These are phyloP conservation scores for Boletus fagicola DNA, from an alignment of 768 basidiomycete genomes.

Conservation along the genomic window DNA sequence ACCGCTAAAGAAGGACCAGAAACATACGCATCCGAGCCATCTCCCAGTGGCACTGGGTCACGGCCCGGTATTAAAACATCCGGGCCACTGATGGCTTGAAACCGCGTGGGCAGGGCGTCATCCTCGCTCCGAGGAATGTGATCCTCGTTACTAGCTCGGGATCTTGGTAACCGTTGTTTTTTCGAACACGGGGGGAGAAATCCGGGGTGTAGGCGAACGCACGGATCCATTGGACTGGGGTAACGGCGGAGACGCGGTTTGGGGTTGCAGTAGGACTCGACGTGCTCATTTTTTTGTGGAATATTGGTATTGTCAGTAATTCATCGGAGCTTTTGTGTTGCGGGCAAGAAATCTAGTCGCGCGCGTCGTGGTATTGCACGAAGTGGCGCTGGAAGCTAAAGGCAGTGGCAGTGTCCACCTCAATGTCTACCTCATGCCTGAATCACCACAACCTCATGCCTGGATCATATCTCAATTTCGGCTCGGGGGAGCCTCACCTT, in stretches of 20 bases:
- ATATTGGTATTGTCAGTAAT: not conserved
- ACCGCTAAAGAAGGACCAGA: not conserved
- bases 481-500: too few species aligned
- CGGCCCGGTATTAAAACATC: not conserved
- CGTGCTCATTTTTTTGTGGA: not conserved
- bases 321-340: too few species aligned
- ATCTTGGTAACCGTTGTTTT: not conserved
- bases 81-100: not conserved
- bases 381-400: too few species aligned
- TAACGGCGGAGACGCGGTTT: not conserved
- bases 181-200: not conserved
- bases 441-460: too few species aligned
- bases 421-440: too few species aligned
- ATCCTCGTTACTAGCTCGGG: not conserved
- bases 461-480: too few species aligned
- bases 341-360: too few species aligned
- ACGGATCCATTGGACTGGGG: slow-evolving; percentile 9
- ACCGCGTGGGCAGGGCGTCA: slow-evolving; percentile 12
- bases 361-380: too few species aligned
- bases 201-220: slow-evolving; percentile 22
- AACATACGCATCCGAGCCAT: not conserved
- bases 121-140: not conserved
- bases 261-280: not conserved
- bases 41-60: too few species aligned
- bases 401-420: too few species aligned